Evolutionary conservation across 2,329 filamentous ascomycete genomes (phyloP).

Genomic region (Ophiocordyceps unilateralis): DNA sequence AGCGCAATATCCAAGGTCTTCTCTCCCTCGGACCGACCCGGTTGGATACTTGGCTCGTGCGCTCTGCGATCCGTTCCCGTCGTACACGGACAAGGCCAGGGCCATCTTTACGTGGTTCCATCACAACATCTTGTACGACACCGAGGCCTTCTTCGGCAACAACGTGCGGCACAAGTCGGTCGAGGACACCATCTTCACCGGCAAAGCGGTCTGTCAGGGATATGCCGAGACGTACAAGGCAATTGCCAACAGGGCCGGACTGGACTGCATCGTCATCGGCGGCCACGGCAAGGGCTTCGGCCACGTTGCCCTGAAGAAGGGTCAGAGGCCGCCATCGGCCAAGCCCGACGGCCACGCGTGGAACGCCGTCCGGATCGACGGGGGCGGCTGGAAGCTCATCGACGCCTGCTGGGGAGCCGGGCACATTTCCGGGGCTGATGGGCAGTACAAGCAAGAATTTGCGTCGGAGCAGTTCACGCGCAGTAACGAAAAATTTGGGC

Average conservation of each 20-base stretch:
- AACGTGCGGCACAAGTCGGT: constrained; percentile 51
- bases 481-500: constrained; percentile 64
- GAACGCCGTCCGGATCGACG: constrained; percentile 82
- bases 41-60: constrained; percentile 60
- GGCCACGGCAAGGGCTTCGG: constrained; percentile 84
- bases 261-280: constrained; percentile 56
- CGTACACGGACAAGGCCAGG: constrained; percentile 75
- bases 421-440: constrained; percentile 31
- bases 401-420: constrained; percentile 92
- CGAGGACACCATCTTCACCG: constrained; percentile 54
- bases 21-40: constrained; percentile 47
- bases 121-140: constrained; percentile 81
- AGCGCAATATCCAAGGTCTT: constrained; percentile 53
- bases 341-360: constrained; percentile 60
- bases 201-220: constrained; percentile 78
- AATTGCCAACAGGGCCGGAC: constrained; percentile 60
- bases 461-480: constrained; percentile 40
- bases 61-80: constrained; percentile 64
- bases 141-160: constrained; percentile 58
- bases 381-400: constrained; percentile 76
- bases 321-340: constrained; percentile 46
- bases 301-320: constrained; percentile 42
- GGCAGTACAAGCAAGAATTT: constrained; percentile 52
- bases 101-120: constrained; percentile 92
- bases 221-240: constrained; percentile 72